Percentiles rank a stretch among this genome's conserved stretches.
These are phyloP conservation scores for Coemansia sp. DNA, from an alignment of 192 early-diverging fungal species.

Conservation along the genomic window DNA sequence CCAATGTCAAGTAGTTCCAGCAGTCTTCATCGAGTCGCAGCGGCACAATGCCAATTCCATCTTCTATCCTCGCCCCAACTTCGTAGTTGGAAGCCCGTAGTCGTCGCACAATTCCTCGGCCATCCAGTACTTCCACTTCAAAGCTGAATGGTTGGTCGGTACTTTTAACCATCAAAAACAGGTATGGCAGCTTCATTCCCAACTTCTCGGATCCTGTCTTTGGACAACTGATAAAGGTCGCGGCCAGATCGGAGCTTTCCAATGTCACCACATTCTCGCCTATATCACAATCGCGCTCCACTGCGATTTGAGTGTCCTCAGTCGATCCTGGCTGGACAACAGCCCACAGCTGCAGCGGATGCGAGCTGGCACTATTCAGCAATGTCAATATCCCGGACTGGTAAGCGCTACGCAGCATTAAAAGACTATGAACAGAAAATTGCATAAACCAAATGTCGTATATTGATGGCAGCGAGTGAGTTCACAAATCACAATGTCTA, in stretches of 20 bases:
- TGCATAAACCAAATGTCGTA: background rate
- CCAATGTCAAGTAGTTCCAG: slow-evolving; percentile 96
- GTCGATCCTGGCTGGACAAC: background rate
- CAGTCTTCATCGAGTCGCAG: slow-evolving; percentile 85
- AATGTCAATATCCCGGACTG: slow-evolving; percentile 48
- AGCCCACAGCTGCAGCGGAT: slow-evolving; percentile 46
- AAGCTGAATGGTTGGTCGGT: slow-evolving; percentile 89
- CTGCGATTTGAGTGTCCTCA: background rate
- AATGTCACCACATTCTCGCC: slow-evolving; percentile 15
- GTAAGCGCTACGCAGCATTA: slow-evolving; percentile 41
- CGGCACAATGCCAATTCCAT: slow-evolving; percentile 87
- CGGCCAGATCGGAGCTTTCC: slow-evolving; percentile 65
- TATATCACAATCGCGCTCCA: slow-evolving; percentile 6
- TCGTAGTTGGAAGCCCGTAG: slow-evolving; percentile 88
- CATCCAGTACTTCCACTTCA: slow-evolving; percentile 88
- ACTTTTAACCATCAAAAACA: slow-evolving; percentile 89
- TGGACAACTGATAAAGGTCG: slow-evolving; percentile 91
- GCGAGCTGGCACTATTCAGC: slow-evolving; percentile 39
- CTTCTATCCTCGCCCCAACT: slow-evolving; percentile 12
- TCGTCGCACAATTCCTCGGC: slow-evolving; percentile 75
- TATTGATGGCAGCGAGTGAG: background rate
- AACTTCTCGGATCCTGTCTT: slow-evolving; percentile 71
- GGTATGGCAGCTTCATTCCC: slow-evolving; percentile 88
- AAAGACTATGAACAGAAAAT: background rate
- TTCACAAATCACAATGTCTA: background rate